A percentile compares a stretch with the other conserved stretches of the same genome.
Conservation (phyloP, 805 yeast species). For the Wickerhamiella kazuoi region DNA sequence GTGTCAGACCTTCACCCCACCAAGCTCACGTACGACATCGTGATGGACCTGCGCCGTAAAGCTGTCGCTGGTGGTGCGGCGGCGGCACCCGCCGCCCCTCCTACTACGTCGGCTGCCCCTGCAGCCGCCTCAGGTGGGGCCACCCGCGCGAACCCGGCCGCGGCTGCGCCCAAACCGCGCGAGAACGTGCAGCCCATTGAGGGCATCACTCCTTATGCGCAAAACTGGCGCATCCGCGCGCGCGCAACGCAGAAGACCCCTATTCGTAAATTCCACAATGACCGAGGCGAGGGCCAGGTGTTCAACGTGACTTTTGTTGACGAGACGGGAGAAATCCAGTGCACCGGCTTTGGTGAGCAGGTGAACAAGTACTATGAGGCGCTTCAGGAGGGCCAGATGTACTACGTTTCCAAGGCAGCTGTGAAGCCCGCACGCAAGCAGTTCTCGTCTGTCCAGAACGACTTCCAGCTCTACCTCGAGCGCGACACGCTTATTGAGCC, state of each 20-base stretch:
- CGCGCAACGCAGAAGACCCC: constrained; percentile 80
- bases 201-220: constrained; percentile 67
- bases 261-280: constrained; percentile 72
- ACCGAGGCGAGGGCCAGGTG: constrained; percentile 74
- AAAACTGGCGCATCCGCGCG: constrained; percentile 82
- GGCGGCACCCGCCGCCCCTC: neutral
- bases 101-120: constrained; percentile 1
- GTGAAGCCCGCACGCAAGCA: constrained; percentile 72
- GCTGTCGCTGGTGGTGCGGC: neutral
- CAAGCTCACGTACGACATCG: neutral
- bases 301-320: constrained; percentile 79
- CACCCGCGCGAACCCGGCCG: neutral
- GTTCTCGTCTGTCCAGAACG: constrained; percentile 68
- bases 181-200: constrained; percentile 6
- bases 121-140: neutral
- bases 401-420: constrained; percentile 58
- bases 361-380: constrained; percentile 64
- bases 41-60: neutral
- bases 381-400: constrained; percentile 77
- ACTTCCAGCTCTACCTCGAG: constrained; percentile 71
- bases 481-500: constrained; percentile 61
- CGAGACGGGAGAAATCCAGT: constrained; percentile 90
- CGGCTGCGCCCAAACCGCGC: neutral
- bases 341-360: constrained; percentile 79
- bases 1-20: neutral